Evolutionary conservation across 768 basidiomycete species (phyloP), one percentile per base, ranked within the genome.

Genomic region (Boletus reticuloceps): DNA sequence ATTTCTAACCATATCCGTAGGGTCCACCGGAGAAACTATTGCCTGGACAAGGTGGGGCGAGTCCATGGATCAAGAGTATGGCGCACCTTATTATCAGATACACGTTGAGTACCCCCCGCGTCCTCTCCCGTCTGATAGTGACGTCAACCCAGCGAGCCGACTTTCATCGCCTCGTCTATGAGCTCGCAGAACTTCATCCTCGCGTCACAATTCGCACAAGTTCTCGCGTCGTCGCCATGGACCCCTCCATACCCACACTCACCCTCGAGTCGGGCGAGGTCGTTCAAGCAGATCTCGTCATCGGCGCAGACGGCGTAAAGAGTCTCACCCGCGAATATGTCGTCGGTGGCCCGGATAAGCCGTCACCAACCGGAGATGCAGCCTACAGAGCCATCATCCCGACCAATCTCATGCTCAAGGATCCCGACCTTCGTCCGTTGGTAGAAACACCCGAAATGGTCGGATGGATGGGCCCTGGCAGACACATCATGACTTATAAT

Each of bases 381-480:
- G 85, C 83, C 0, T 87, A 84, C 61, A 77, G 85, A 47, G 80
- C 82, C 6, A 71, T 78, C 29, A 71, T 87, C 36, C 72, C 79
- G 3, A 74, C 82, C 0, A 70, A 63, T 37, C 44, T 71, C 1
- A 70, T 86, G 64, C 52, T 82, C 12, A 61, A 65, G 11, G 82
- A 88, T 56, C 81, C 81, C 0, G 81, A 82, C 7, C 72, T 88
- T 27, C 73, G 68, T 54, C 53, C 64, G 2, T 70, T 88, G 13
- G 74, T 85, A 0, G 82, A 86, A 14, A 66, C 61, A 1, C 72
- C 79, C 0, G 79, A 82, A 52, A 79, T 82, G 74, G 80, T 79
- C 0, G 75, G 73, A 0, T 87, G 86, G 86, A 79, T 86, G 74
- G 84, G 79, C 2, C 82, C 84, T 0, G 51, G 70, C 2, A 54